Evolutionary conservation across 306 rosid species (phyloP), one percentile per base, ranked within the genome.

Genomic region (Vigna hirtella): DNA sequence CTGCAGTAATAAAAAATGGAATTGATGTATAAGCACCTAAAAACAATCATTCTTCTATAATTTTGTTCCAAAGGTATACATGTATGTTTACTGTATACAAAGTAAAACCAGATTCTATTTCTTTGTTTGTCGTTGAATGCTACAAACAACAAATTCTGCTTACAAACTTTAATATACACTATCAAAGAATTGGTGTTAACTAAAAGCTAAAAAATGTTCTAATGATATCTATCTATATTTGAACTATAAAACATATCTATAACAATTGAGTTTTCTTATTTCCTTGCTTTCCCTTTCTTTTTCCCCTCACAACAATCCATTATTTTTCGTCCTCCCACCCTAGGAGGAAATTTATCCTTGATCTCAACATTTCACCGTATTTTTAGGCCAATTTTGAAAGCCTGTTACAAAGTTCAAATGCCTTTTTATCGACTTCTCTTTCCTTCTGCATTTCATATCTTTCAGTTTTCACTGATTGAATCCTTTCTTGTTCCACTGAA

Each of bases 401-500:
- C 34, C 24, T n/a, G 40, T 64, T 76, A 61, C 52, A 64, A 43
- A 69, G 48, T 55, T 24, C 52, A 68, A 62, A 47, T 34, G 24
- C 36, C 15, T 13, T 9, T 40, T 70, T 61, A 24, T 73, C 34
- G 34, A 49, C 20, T 36, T 57, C 26, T 48, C 26, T 28, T 58
- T 72, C 47, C 47, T 17, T 70, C 49, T 61, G n/a, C 61, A 24
- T 52, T 53, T 26, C 55, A 20, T 73, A 28, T 74, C 76, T 74
- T 61, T 43, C 49, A 43, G 3, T 2, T 43, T 10, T 20, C 64
- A 30, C 59, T 15, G 8, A 65, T 32, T 32, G 47, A 73, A 47
- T 80, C 52, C 78, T 74, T 80, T 45, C 53, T 40, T 77, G 36
- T 77, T 66, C n/a, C 55, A 48, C 18, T 58, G 70, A 68, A 72